These are phyloP conservation scores for Nepenthes mirabilis DNA, from an alignment of 148 eudicot genomes.

Conservation along the genomic window DNA sequence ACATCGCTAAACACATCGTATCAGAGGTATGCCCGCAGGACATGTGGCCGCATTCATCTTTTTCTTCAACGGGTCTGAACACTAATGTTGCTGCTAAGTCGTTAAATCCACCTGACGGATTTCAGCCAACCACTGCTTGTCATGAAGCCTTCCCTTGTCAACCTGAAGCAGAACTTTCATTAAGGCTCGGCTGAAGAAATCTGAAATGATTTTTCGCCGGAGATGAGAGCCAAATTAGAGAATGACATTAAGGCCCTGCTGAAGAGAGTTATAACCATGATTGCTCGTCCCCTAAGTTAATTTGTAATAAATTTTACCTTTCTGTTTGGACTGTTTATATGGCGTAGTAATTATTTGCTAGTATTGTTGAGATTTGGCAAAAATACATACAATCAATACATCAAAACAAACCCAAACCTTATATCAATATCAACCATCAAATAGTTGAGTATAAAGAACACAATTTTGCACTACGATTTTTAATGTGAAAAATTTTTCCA, in stretches of 20 bases:
- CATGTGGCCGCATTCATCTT: constrained; percentile 14
- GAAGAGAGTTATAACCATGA: constrained; percentile 21
- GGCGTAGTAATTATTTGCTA: no score
- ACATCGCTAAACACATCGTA: constrained; percentile 22
- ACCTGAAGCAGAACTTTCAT: constrained; percentile 54
- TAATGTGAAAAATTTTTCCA: no score
- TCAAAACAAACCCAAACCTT: no score
- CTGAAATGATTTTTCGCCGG: constrained; percentile 46
- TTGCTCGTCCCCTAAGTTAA: background rate
- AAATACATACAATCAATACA: no score
- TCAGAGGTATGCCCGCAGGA: constrained; percentile 20
- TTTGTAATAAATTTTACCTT: background rate
- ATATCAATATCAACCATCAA: no score
- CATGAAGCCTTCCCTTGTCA: background rate
- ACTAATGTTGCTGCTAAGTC: constrained; percentile 4
- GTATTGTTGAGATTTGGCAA: no score
- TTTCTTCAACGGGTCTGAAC: constrained; percentile 5
- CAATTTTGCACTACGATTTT: no score
- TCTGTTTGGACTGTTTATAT: no score
- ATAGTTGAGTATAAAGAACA: no score
- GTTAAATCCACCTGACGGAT: constrained; percentile 4
- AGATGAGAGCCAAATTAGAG: constrained; percentile 54
- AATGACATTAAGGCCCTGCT: constrained; percentile 46
- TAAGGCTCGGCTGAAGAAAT: constrained; percentile 59
- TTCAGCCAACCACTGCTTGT: background rate